Evolutionary conservation across 768 basidiomycete genomes (phyloP), one percentile per base, ranked within the genome.

Genomic region (Pluteus cervinus): DNA sequence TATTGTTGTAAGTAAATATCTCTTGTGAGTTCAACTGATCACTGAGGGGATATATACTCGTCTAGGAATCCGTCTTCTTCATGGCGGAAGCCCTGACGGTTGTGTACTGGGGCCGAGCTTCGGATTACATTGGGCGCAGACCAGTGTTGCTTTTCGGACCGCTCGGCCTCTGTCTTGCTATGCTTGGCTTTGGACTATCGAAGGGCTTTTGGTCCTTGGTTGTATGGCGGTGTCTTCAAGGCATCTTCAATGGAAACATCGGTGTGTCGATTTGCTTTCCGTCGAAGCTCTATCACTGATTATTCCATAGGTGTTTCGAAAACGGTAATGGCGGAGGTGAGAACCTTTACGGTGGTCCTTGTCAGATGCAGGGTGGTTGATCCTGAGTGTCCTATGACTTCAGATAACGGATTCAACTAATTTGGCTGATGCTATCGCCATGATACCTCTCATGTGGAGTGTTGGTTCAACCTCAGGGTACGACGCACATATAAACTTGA

Each of bases 281-380:
- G 33, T 37, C 14, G 9, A 12, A 33, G 12, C 33, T 7, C 22
- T 9, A 21, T 12, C 16, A n/a, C 20, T 15, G 5, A 24, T 9
- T 17, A 11, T 23, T 7, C 25, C 29, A 10, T 22, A 68, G 69
- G 68, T 4, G 68, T 71, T 3, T 49, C 66, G 4, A 73, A 67
- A 46, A 69, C 60, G 31, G 56, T 70, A 2, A 61, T 71, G 22
- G 69, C 62, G 14, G 73, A 75, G 60, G 68, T 69, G 37, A 12
- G 34, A 21, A 20, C 12, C 3, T 25, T 14, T 9, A 12, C 12
- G 28, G 17, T 10, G 10, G 28, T 7, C 21, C 11, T 22, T 4
- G 7, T n/a, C 8, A 29, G 22, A 24, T 24, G 18, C 16, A 31
- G 22, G 17, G 5, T 29, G 7, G 2, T 24, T 15, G 12, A 12